phyloP scores from a whole-genome alignment of 116 monocot species.

The Zostera marina region DNA sequence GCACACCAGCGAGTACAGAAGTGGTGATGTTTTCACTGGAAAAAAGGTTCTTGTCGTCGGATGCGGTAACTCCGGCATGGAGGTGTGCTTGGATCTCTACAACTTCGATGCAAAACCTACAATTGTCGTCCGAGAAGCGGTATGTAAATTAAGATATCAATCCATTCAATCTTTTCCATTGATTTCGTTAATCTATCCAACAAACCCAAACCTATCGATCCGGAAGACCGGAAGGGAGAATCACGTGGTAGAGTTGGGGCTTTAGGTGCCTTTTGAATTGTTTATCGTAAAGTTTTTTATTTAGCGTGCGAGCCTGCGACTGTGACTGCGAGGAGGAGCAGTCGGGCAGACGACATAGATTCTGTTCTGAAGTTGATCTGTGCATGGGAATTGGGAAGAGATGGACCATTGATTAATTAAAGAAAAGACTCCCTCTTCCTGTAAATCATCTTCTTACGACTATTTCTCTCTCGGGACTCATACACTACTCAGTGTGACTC shows the following conservation, averaged over 20 bases:
- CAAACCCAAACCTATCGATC: no score
- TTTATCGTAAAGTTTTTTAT: not conserved
- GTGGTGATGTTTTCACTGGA: conserved; percentile 30
- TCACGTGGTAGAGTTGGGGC: not conserved
- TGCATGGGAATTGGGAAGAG: conserved; percentile 1
- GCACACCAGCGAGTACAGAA: conserved; percentile 53
- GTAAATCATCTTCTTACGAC: not conserved
- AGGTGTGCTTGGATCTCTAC: conserved; percentile 83
- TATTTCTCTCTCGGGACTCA: conserved; percentile 6
- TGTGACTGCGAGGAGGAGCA: no score
- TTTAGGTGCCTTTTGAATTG: conserved; percentile 1
- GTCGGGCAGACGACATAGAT: no score
- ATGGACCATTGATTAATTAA: conserved; percentile 1
- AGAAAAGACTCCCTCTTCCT: not conserved
- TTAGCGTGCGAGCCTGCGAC: conserved; percentile 6
- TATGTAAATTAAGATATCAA: conserved; percentile 19
- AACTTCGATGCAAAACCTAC: conserved; percentile 43
- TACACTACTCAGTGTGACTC: not conserved
- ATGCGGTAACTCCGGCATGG: conserved; percentile 87
- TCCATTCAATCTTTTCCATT: no score
- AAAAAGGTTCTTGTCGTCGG: conserved; percentile 80
- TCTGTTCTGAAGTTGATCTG: not conserved
- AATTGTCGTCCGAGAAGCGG: conserved; percentile 63
- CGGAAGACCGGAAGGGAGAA: no score
- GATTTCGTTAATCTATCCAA: no score